Evolutionary conservation across 345 rosid species (phyloP), one percentile per base, ranked within the genome.

Genomic region (Eucalyptus sp.): DNA sequence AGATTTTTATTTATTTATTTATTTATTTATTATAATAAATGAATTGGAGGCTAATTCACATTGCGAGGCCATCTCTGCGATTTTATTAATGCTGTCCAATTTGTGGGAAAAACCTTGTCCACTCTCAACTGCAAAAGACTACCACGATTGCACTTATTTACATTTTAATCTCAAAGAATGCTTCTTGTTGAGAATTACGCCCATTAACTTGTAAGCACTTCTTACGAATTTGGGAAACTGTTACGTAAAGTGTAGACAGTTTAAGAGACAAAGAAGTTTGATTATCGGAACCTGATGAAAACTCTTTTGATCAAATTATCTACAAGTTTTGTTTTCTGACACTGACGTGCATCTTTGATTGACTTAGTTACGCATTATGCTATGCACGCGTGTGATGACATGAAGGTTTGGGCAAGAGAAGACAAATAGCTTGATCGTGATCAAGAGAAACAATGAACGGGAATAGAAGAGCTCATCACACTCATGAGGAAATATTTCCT

Each of bases 381-480:
- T 24, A 6, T 56, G 62, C 62, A 56, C 11, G 29, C 62, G 41
- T 56, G 8, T 0, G 56, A 52, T 52, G 56, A 52, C 56, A 3
- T 52, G 56, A 18, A 52, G 18, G 0, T 56, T 24, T 9, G 29
- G 62, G 62, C 62, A 56, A 56, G 62, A 56, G 0, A 1, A 56
- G 62, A 22, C 62, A 56, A 4, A 10, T 24, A 56, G 62, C 25
- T 56, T 0, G 29, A 56, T 56, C 62, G 29, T 0, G 62, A 24
- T 24, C 13, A 56, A 24, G 62, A 24, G 60, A 56, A 56, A 0
- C 62, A 1, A 0, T 10, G 1, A 24, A 24, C 12, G 0, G 0
- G 62, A 56, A 56, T 56, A 56, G 12, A 56, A 10, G 29, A 56
- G 29, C 62, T 56, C 25, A 10, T 56, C 62, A 8, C 62, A 9